Percentiles rank a stretch among this genome's conserved stretches.
These are phyloP conservation scores for Taphrina populina DNA, from an alignment of 1,139 yeast genomes.

Conservation along the genomic window DNA sequence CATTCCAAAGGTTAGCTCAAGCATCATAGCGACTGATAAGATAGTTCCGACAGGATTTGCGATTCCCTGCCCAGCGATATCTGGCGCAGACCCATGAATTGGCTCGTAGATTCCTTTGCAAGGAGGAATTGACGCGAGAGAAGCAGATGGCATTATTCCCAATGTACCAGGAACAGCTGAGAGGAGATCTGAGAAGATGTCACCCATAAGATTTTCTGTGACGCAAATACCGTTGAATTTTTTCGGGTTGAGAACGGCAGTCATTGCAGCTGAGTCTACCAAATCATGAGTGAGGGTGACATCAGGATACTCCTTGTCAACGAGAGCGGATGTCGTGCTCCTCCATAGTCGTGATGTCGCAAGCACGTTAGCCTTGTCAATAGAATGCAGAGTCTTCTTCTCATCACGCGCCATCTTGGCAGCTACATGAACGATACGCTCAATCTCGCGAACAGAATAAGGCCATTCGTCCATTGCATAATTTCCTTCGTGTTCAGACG, in stretches of 20 bases:
- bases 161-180: slow-evolving; percentile 96
- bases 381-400: slow-evolving; percentile 78
- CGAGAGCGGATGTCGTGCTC: slow-evolving; percentile 80
- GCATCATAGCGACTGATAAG: slow-evolving; percentile 95
- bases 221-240: slow-evolving; percentile 85
- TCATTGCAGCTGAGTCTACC: slow-evolving; percentile 98
- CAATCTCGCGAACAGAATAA: slow-evolving; percentile 84
- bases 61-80: slow-evolving; percentile 68
- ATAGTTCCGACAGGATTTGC: slow-evolving; percentile 94
- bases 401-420: slow-evolving; percentile 93
- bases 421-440: slow-evolving; percentile 96
- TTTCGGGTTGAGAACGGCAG: slow-evolving; percentile 83
- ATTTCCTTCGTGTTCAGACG: slow-evolving; percentile 59
- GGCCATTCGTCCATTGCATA: slow-evolving; percentile 89
- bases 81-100: slow-evolving; percentile 98
- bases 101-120: slow-evolving; percentile 96
- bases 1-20: slow-evolving; percentile 79
- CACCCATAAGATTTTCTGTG: slow-evolving; percentile 97
- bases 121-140: slow-evolving; percentile 92
- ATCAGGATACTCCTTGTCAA: slow-evolving; percentile 83
- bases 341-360: slow-evolving; percentile 97
- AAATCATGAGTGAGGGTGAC: slow-evolving; percentile 73
- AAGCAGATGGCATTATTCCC: slow-evolving; percentile 93
- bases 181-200: slow-evolving; percentile 95
- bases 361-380: slow-evolving; percentile 94